Conservation (phyloP, 805 yeast species). For the Lipomyces sp. region DNA sequence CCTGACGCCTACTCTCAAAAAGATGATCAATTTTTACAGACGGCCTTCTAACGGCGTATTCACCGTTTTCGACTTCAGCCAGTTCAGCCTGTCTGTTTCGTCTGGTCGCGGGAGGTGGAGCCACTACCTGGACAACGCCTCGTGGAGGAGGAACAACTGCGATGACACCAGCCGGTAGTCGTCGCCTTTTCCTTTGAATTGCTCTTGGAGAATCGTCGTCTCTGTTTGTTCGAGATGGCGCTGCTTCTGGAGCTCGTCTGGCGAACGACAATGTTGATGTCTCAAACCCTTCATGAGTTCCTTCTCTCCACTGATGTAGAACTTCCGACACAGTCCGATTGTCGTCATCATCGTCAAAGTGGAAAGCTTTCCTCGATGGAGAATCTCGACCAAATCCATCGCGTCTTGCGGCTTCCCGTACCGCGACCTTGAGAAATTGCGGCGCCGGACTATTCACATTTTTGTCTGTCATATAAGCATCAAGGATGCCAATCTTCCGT, state of each 20-base stretch:
- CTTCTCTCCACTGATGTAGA: slow-evolving; percentile 33
- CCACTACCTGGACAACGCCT: slow-evolving; percentile 18
- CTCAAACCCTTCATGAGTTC: slow-evolving; percentile 35
- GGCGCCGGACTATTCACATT: slow-evolving; percentile 16
- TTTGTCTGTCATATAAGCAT: slow-evolving; percentile 26
- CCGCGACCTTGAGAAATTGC: slow-evolving; percentile 31
- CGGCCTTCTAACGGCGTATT: slow-evolving; percentile 22
- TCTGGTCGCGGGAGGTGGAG: slow-evolving; percentile 15
- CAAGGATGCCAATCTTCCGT: slow-evolving; percentile 31
- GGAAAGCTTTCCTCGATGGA: slow-evolving; percentile 25
- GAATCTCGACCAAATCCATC: slow-evolving; percentile 28
- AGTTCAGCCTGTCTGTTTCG: slow-evolving; percentile 14
- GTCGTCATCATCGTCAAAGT: slow-evolving; percentile 35
- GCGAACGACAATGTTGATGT: slow-evolving; percentile 24
- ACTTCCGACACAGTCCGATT: slow-evolving; percentile 26
- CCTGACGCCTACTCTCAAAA: background rate
- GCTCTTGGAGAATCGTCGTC: slow-evolving; percentile 1
- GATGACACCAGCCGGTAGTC: slow-evolving; percentile 31
- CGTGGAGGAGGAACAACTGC: slow-evolving; percentile 29
- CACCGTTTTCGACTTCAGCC: slow-evolving; percentile 28
- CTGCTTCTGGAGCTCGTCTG: background rate
- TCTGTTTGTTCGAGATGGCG: background rate
- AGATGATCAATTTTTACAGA: slow-evolving; percentile 8
- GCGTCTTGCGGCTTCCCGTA: slow-evolving; percentile 28
- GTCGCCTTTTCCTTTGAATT: slow-evolving; percentile 4